Evolutionary conservation across 768 basidiomycete species (phyloP), one percentile per base, ranked within the genome.

Genomic region (Harrya chromipes): DNA sequence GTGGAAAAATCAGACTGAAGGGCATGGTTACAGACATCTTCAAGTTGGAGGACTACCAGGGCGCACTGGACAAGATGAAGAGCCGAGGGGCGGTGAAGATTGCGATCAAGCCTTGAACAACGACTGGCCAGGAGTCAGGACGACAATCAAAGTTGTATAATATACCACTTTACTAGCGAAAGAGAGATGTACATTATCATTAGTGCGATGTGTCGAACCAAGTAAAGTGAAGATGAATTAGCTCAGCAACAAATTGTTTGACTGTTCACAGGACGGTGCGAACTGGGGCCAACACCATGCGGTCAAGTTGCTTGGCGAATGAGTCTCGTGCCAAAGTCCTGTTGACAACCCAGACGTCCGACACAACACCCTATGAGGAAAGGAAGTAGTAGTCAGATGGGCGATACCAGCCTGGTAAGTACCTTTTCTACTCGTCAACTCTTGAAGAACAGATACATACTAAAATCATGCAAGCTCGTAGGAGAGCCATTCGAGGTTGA

Each of bases 1-100:
- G 82, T 55, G 88, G 89, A 7, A 93, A 91, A 71, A 74, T 94
- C 60, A 85, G 75, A 47, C 80, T 87, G 20, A 84, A 85, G 65
- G 88, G 87, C n/a, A 87, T 91, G 75, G 85, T 89, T 23, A 76
- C 84, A 7, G 80, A 87, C 58, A 63, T 81, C 13, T 88, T 79
- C 69, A 80, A 79, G 55, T 66, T 89, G 46, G 81, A 84, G 44
- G 80, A 88, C 44, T 88, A 79, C 64, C 83, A 87, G 65, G 70
- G 72, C 20, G 87, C 86, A 4, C 67, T 90, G 47, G 80, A 88
- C 64, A 86, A 85, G 71, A 84, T 88, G 83, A 79, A 70, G 56
- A 81, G 78, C 54, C 74, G 82, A 56, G 73, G 74, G 27, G 81
- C 81, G 5, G 62, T 82, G 55, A 84, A 84, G 66, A 83, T 84